Conservation (phyloP, 2,329 filamentous ascomycete species). For the Cordyceps farinosa region DNA sequence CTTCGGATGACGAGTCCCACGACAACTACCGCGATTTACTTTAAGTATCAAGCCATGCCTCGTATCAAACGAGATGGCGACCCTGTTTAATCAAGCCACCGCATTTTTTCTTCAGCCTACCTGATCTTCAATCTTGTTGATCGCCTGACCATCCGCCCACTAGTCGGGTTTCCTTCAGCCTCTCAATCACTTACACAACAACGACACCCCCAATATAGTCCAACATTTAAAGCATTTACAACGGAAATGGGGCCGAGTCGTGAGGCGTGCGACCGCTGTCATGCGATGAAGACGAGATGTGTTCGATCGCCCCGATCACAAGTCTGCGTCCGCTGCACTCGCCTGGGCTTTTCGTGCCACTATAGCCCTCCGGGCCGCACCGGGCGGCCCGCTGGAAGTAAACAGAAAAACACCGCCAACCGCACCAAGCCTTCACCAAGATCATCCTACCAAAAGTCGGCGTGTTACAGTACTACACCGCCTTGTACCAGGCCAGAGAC, state of each 20-base stretch:
- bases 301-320: conserved; percentile 10
- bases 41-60: conserved; percentile 4
- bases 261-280: conserved; percentile 17
- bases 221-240: not conserved
- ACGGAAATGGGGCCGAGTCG: conserved; percentile 15
- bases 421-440: not conserved
- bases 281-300: conserved; percentile 18
- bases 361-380: conserved; percentile 17
- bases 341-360: conserved; percentile 12
- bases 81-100: not conserved
- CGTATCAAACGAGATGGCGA: not conserved
- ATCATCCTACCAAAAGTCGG: not conserved
- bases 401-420: not conserved
- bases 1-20: not conserved
- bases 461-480: not conserved
- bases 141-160: not conserved
- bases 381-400: conserved; percentile 14
- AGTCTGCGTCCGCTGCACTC: conserved; percentile 16
- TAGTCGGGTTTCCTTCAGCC: not conserved
- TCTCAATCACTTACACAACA: not conserved
- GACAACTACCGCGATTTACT: not conserved
- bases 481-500: not conserved
- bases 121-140: not conserved
- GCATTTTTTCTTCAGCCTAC: not conserved
- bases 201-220: not conserved